Conservation (phyloP, 148 eudicot genomes). For the Gaultheria prostrata region DNA sequence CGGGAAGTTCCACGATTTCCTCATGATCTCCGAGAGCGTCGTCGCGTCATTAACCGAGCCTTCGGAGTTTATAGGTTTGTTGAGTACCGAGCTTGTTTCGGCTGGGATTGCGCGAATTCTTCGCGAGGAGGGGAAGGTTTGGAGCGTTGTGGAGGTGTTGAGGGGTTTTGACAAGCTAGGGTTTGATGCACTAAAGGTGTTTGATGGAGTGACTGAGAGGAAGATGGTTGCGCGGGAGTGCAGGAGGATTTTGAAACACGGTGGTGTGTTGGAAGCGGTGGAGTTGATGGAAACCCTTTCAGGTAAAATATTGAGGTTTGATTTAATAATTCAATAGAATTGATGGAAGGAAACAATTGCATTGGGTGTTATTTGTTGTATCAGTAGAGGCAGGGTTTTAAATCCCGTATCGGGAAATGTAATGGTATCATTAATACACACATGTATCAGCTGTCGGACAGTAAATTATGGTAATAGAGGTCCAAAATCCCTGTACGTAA, state of each 20-base stretch:
- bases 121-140: constrained; percentile 38
- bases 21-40: constrained; percentile 42
- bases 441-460: too few relatives aligned
- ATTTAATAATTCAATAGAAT: not conserved
- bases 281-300: constrained; percentile 51
- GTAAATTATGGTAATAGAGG: too few relatives aligned
- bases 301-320: constrained; percentile 31
- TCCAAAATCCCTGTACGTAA: too few relatives aligned
- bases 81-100: constrained; percentile 38
- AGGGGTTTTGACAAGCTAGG: constrained; percentile 45
- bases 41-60: constrained; percentile 30
- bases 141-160: constrained; percentile 36
- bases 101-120: constrained; percentile 42
- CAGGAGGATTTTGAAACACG: constrained; percentile 25
- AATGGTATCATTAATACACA: too few relatives aligned
- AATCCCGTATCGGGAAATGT: too few relatives aligned
- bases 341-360: not conserved
- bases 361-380: not conserved
- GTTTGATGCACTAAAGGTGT: constrained; percentile 40
- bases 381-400: not conserved
- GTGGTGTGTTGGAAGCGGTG: constrained; percentile 44
- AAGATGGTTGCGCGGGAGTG: constrained; percentile 43
- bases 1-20: constrained; percentile 54
- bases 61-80: constrained; percentile 28
- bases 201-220: constrained; percentile 42